These are phyloP conservation scores for Fallopia convolvulus DNA, from an alignment of 148 eudicot species.

Conservation along the genomic window DNA sequence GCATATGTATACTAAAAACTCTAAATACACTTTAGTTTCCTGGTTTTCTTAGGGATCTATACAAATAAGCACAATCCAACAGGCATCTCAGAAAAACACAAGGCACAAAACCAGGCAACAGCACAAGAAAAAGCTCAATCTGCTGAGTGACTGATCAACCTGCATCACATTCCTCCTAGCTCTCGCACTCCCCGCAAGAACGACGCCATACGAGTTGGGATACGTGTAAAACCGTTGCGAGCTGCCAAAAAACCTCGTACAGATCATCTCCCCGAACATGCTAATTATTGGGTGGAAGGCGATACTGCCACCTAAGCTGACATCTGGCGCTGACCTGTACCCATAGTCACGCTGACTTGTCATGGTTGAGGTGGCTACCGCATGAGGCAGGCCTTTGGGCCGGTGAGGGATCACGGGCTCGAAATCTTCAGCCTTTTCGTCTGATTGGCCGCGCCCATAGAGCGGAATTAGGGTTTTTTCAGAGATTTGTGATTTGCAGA, in stretches of 20 bases:
- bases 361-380: slow-evolving; percentile 15
- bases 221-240: slow-evolving; percentile 24
- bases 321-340: slow-evolving; percentile 14
- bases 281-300: slow-evolving; percentile 34
- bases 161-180: slow-evolving; percentile 42
- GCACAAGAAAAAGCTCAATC: slow-evolving; percentile 51
- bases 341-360: slow-evolving; percentile 10
- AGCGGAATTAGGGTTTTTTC: slow-evolving; percentile 56
- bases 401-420: slow-evolving; percentile 38
- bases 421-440: slow-evolving; percentile 15
- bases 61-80: not conserved
- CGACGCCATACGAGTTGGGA: slow-evolving; percentile 36
- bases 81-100: slow-evolving; percentile 35
- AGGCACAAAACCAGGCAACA: slow-evolving; percentile 55
- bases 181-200: slow-evolving; percentile 26
- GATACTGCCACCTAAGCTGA: slow-evolving; percentile 30
- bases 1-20: not conserved
- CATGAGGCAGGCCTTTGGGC: slow-evolving; percentile 41
- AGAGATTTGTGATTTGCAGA: slow-evolving; percentile 65
- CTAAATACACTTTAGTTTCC: not conserved
- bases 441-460: slow-evolving; percentile 52
- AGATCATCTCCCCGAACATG: slow-evolving; percentile 68
- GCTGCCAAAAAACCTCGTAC: slow-evolving; percentile 40
- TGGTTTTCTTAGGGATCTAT: not conserved
- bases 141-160: slow-evolving; percentile 45